A percentile compares a stretch with the other conserved stretches of the same genome.
These are phyloP conservation scores for Penicillium rolfsii DNA, from an alignment of 2,329 filamentous ascomycete genomes.

Conservation along the genomic window DNA sequence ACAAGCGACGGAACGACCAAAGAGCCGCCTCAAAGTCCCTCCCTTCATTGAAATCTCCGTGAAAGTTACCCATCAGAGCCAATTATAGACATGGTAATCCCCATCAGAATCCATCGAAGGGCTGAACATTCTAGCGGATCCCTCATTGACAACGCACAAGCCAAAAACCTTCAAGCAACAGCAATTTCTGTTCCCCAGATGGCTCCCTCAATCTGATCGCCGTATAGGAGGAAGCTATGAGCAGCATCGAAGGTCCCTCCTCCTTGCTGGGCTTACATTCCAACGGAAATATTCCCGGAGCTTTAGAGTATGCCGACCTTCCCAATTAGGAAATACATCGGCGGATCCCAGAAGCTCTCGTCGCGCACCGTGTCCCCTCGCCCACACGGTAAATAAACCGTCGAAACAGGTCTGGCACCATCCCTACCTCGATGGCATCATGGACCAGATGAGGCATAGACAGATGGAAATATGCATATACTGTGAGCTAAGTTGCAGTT, in stretches of 20 bases:
- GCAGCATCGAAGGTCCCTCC: slow-evolving; percentile 1
- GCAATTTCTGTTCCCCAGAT: background rate
- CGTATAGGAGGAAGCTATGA: slow-evolving; percentile 3
- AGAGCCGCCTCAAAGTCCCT: background rate
- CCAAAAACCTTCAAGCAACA: slow-evolving; percentile 4
- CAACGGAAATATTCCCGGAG: slow-evolving; percentile 21
- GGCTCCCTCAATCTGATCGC: background rate
- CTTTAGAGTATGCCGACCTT: slow-evolving; percentile 25
- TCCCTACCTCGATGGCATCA: slow-evolving; percentile 18
- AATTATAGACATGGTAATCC: background rate
- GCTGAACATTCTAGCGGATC: background rate
- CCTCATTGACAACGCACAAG: background rate
- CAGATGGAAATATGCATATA: background rate
- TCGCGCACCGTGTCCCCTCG: slow-evolving; percentile 1
- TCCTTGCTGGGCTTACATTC: slow-evolving; percentile 26
- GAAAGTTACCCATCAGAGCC: background rate
- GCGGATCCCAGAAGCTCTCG: slow-evolving; percentile 15
- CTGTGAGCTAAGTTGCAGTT: too few species aligned
- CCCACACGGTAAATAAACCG: slow-evolving; percentile 1
- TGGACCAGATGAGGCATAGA: background rate
- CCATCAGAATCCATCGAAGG: background rate
- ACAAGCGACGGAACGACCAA: background rate
- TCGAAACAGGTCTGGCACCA: background rate
- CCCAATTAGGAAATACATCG: slow-evolving; percentile 13
- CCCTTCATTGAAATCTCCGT: slow-evolving; percentile 15